Conservation (phyloP, 2,329 filamentous ascomycete genomes). For the Beauveria caledonica region DNA sequence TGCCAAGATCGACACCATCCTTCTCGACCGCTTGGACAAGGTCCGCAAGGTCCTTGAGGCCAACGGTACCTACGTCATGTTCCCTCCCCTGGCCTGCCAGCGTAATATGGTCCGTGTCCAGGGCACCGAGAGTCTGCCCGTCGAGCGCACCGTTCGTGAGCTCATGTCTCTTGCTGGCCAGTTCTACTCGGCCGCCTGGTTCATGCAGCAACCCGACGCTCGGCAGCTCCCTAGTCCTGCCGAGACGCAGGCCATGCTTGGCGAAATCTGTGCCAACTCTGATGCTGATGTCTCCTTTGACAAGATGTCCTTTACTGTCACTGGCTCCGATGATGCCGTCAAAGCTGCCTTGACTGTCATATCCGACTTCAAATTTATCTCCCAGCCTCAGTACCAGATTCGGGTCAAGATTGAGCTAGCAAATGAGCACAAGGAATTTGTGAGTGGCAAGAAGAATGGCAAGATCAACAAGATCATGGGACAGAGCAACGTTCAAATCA, state of each 20-base stretch:
- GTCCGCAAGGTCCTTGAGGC: slow-evolving; percentile 96
- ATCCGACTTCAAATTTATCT: slow-evolving; percentile 82
- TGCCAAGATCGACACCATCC: slow-evolving; percentile 89
- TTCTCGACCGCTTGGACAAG: slow-evolving; percentile 87
- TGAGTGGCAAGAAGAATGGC: slow-evolving; percentile 98
- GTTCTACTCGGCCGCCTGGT: slow-evolving; percentile 97
- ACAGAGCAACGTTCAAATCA: slow-evolving; percentile 97
- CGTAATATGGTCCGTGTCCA: slow-evolving; percentile 82
- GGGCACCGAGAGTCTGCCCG: slow-evolving; percentile 84
- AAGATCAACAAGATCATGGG: slow-evolving; percentile 99
- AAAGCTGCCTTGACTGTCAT: slow-evolving; percentile 94
- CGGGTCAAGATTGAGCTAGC: slow-evolving; percentile 97
- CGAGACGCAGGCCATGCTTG: slow-evolving; percentile 84
- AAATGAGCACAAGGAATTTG: slow-evolving; percentile 99
- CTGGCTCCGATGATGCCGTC: slow-evolving; percentile 91
- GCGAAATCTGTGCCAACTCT: slow-evolving; percentile 92
- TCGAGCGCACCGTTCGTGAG: slow-evolving; percentile 90
- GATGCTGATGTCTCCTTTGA: slow-evolving; percentile 93
- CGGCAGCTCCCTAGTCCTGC: slow-evolving; percentile 51
- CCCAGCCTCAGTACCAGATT: slow-evolving; percentile 82
- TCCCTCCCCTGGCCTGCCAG: slow-evolving; percentile 80
- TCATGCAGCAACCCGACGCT: slow-evolving; percentile 71
- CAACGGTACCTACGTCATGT: slow-evolving; percentile 90
- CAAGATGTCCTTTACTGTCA: slow-evolving; percentile 87
- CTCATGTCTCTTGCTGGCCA: slow-evolving; percentile 94